Evolutionary conservation across 768 basidiomycete species (phyloP).

Genomic region (Tubosaeta brunneosetosa): DNA sequence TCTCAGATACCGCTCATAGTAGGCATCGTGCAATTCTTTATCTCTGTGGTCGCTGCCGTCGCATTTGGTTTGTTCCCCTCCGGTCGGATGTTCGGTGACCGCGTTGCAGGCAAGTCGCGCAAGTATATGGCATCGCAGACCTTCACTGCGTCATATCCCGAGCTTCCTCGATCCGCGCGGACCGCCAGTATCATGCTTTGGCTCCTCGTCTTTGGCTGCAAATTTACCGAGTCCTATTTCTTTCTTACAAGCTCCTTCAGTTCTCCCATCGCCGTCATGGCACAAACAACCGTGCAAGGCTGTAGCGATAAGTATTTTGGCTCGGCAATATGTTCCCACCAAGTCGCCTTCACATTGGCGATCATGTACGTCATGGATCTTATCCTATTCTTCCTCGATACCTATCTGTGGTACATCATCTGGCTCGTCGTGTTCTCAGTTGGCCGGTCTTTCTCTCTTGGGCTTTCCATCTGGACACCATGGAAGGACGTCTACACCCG

Average conservation of each 20-base stretch:
- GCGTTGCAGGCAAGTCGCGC: slow-evolving; percentile 94
- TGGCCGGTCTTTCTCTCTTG: slow-evolving; percentile 83
- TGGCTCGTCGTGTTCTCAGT: slow-evolving; percentile 97
- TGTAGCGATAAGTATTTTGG: slow-evolving; percentile 87
- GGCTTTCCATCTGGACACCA: slow-evolving; percentile 97
- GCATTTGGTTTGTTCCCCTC: slow-evolving; percentile 89
- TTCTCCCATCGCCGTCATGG: slow-evolving; percentile 95
- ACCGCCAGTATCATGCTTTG: slow-evolving; percentile 83
- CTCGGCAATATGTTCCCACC: slow-evolving; percentile 76
- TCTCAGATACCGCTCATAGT: slow-evolving; percentile 82
- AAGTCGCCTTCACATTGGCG: slow-evolving; percentile 88
- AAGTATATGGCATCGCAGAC: slow-evolving; percentile 99
- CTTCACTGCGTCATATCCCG: slow-evolving; percentile 95
- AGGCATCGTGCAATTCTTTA: slow-evolving; percentile 89
- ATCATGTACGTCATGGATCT: slow-evolving; percentile 99
- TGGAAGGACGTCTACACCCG: slow-evolving; percentile 98
- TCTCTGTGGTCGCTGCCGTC: slow-evolving; percentile 79
- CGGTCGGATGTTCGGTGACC: slow-evolving; percentile 97
- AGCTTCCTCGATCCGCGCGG: slow-evolving; percentile 66
- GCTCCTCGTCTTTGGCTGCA: slow-evolving; percentile 94
- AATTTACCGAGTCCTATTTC: slow-evolving; percentile 96
- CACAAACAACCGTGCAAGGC: slow-evolving; percentile 86
- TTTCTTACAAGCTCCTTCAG: slow-evolving; percentile 97
- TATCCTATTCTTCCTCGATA: slow-evolving; percentile 97
- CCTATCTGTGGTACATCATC: slow-evolving; percentile 99